Base-by-base conservation (phyloP, 1,284 basidiomycete species). In the Trametes versicolor region DNA sequence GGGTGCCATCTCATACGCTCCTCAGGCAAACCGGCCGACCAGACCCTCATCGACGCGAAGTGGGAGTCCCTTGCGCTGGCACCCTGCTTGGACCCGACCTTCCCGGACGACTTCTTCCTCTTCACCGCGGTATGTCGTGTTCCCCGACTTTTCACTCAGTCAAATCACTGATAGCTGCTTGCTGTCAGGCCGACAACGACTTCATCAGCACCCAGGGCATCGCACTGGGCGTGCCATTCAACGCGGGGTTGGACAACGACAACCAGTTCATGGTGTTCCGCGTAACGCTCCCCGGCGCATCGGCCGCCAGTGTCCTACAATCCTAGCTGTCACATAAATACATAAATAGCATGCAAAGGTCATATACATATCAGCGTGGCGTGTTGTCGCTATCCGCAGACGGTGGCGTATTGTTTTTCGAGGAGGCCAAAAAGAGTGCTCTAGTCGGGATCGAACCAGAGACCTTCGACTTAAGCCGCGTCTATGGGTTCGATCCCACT, bases 261-360 rank as follows among this genome's bases (percentile, higher is more conserved):
- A 91, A 86, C 70, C 89, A 92, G 76, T 83, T 89, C 67, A 71
- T 91, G 66, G 88, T 91, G 4, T 92, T 86, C 79, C 79, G 87
- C 29, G 81, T 91, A 19, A 90, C 89, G 1, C 75, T 92, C 2
- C 90, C 90, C 1, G 83, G 71, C 2, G 67, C 67, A 6, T 45
- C 66, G 0, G 60, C 56, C 1, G 27, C 25, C 1, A 60, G 53
- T 2, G 34, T 63, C 1, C 15, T 47, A 27, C 47, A 25, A 49
- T 13, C 15, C n/a, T n/a, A 32, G 29, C 29, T 32, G 29, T 32
- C 29, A 32, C 8, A 4, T 32, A 8, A 32, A 32, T 5, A 29
- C 48, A 29, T 29, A 2, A 3, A 13, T 17, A 49, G 19, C 13
- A 29, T 17, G 25, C 6, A 4, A 15, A 25, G 4, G 25, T 23